Base-by-base conservation (phyloP, 177 flowering plant genomes). In the Vitis hybrid region DNA sequence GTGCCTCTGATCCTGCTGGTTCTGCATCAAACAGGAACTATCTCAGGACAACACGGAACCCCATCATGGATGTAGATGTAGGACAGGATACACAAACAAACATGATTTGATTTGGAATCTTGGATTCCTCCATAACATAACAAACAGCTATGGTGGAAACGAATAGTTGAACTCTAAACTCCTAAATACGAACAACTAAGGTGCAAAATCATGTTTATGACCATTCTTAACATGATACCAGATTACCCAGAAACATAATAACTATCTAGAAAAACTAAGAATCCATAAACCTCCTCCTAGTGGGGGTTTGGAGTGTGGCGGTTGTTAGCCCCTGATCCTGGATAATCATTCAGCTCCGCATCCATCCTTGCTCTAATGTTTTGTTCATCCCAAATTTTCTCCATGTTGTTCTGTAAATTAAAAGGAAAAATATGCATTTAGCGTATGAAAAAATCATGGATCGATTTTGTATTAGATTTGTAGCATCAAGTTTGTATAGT, bases 271-370 rank as follows among this genome's bases (percentile, higher is more conserved):
- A 9, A 51, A 52, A 26, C 60, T 70, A 82, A 72, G 79, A 82
- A 26, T 77, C 77, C 66, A 17, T 52, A 23, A 77, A 49, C 65
- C 69, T 77, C 66, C 77, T 48, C 77, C 79, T 34, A 40, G 66
- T 45, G 80, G 81, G 87, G 76, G 72, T 67, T 77, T n/a, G 91
- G 96, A 70, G 83, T 84, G 81, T 91, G 97, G 40, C 89, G 86
- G 70, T 85, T 80, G 55, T 91, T 91, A 18, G 97, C 88, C 18
- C 92, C 92, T 2, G 91, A 83, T 26, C 88, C 89, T 15, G 92
- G 89, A 70, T 91, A 91, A 64, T 91, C 93, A 40, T 87, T 75
- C 17, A 76, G 64, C 80, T 86, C 86, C 66, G 85, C 64, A 12
- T 70, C 77, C 88, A 85, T 80, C 73, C 87, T 83, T 50, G 75